phyloP scores from a whole-genome alignment of 345 rosid species.

The Nasturtium officinale region DNA sequence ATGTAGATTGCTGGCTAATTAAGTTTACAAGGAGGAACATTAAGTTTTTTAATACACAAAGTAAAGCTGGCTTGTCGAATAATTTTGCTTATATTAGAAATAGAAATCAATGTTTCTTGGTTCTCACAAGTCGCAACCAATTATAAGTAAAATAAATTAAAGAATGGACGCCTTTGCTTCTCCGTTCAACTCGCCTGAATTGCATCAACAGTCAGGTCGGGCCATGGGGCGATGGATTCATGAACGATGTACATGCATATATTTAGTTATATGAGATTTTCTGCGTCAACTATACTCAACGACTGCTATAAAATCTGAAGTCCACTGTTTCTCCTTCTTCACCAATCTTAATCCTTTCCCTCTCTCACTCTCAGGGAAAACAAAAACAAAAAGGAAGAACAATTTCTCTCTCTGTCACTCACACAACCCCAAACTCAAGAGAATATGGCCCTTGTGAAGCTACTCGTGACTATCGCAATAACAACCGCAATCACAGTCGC shows the following conservation, averaged over 20 bases:
- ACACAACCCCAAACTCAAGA: background rate
- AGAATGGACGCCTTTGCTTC: background rate
- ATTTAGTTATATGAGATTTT: too few relatives aligned
- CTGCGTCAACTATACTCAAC: conserved; percentile 1
- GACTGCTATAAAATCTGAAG: background rate
- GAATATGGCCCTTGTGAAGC: conserved; percentile 19
- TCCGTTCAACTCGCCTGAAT: conserved; percentile 12
- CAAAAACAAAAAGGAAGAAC: background rate
- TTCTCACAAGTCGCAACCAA: background rate
- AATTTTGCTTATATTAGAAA: background rate
- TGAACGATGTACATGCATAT: background rate
- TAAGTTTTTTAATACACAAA: background rate
- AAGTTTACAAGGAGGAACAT: background rate
- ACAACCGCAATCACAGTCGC: conserved; percentile 13
- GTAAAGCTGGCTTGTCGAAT: background rate
- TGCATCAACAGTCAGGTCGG: background rate
- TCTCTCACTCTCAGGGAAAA: background rate
- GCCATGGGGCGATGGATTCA: background rate
- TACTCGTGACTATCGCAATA: conserved; percentile 10
- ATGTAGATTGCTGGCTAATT: background rate
- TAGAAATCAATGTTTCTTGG: background rate
- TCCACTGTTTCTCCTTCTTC: background rate
- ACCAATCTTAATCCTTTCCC: background rate
- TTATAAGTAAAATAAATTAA: background rate
- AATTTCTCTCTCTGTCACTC: background rate